Evolutionary conservation across 106 monocot genomes (phyloP).

Genomic region (Acorus gramineus): DNA sequence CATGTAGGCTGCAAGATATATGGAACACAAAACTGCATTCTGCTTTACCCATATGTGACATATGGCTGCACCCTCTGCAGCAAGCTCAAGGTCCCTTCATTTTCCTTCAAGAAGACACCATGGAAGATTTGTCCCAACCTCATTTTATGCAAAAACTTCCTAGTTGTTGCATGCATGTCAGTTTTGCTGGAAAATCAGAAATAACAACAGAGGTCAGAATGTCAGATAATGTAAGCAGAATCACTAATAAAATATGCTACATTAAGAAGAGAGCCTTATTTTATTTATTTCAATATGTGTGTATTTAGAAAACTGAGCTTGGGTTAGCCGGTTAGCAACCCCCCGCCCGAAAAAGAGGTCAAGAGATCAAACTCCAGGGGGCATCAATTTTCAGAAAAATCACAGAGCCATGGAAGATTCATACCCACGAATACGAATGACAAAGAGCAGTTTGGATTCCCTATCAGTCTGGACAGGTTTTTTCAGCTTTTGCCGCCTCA

Average conservation of each 20-base stretch:
- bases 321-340: too few species aligned
- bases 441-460: conserved; percentile 78
- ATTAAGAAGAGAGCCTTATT: too few species aligned
- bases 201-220: neutral
- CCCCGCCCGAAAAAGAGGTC: neutral
- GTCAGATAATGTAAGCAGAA: neutral
- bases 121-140: conserved; percentile 46
- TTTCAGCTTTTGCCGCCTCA: conserved; percentile 30
- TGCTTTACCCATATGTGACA: conserved; percentile 79
- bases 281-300: too few species aligned
- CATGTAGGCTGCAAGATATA: neutral
- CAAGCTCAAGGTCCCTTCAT: conserved; percentile 39
- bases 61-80: conserved; percentile 75
- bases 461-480: neutral
- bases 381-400: neutral
- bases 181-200: conserved; percentile 26
- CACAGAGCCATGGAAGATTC: neutral
- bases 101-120: conserved; percentile 82
- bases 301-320: too few species aligned
- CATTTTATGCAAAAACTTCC: conserved; percentile 44
- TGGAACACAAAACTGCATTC: too few species aligned
- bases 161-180: conserved; percentile 69
- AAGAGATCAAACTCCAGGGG: neutral
- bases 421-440: conserved; percentile 76
- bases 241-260: too few species aligned